phyloP scores from a whole-genome alignment of 2,329 filamentous ascomycete species.

The Bipolaris gigantea region DNA sequence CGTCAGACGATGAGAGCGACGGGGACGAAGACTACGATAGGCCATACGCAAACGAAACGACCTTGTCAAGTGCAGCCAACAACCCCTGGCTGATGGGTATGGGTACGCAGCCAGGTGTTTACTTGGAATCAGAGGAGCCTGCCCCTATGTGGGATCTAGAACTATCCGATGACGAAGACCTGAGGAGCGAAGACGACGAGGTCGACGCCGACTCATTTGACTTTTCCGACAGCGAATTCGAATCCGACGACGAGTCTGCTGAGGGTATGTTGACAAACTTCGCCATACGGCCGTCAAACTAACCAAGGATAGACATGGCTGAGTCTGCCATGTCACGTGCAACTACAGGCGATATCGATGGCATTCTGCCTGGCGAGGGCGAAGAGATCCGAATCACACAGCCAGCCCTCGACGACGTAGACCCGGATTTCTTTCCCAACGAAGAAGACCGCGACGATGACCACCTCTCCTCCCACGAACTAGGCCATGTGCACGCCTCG shows the following conservation, averaged over 20 bases:
- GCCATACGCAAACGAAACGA: constrained; percentile 29
- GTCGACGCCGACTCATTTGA: constrained; percentile 47
- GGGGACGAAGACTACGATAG: constrained; percentile 43
- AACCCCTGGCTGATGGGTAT: constrained; percentile 45
- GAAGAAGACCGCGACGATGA: constrained; percentile 75
- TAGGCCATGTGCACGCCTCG: constrained; percentile 85
- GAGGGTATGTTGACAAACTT: constrained; percentile 17
- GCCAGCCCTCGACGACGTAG: constrained; percentile 84
- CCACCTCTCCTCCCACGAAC: constrained; percentile 73
- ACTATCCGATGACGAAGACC: constrained; percentile 56
- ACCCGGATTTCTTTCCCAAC: constrained; percentile 79
- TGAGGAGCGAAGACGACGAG: constrained; percentile 46
- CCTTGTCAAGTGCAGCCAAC: constrained; percentile 50
- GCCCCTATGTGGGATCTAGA: constrained; percentile 48
- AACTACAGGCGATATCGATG: constrained; percentile 69
- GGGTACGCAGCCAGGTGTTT: constrained; percentile 39
- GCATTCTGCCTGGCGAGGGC: constrained; percentile 73
- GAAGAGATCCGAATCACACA: constrained; percentile 84
- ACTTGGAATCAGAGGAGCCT: constrained; percentile 34
- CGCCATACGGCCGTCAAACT: neutral
- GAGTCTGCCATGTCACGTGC: constrained; percentile 34
- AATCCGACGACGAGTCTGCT: constrained; percentile 36
- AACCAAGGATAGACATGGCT: constrained; percentile 19
- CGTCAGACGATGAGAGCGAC: constrained; percentile 56
- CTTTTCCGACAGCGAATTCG: constrained; percentile 61